A percentile compares a stretch with the other conserved stretches of the same genome.
Evolutionary conservation across 768 basidiomycete genomes (phyloP).

Genomic region (Trametes villosa): DNA sequence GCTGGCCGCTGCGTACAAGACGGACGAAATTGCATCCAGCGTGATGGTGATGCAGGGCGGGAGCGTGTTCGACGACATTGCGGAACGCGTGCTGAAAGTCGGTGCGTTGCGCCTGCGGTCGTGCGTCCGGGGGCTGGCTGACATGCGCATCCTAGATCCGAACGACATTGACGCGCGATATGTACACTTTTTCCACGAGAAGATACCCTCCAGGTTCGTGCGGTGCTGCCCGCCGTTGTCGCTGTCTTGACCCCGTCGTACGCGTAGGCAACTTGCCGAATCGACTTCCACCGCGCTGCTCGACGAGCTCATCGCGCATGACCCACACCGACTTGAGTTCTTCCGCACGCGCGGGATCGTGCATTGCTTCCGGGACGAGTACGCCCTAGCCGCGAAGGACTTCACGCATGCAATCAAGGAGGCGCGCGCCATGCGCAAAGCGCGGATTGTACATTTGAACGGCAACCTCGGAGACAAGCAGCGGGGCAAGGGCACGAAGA

Average conservation of each 20-base stretch:
- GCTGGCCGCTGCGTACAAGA: conserved; percentile 81
- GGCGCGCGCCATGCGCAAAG: conserved; percentile 71
- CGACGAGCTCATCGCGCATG: conserved; percentile 73
- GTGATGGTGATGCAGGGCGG: conserved; percentile 97
- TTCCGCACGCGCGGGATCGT: conserved; percentile 90
- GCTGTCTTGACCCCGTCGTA: conserved; percentile 27
- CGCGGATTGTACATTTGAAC: conserved; percentile 56
- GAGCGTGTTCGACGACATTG: conserved; percentile 91
- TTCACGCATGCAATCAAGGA: conserved; percentile 84
- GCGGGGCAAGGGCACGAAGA: conserved; percentile 52
- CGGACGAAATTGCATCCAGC: conserved; percentile 89
- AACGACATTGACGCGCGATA: conserved; percentile 80
- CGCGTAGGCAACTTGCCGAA: conserved; percentile 77
- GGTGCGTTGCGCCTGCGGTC: conserved; percentile 43
- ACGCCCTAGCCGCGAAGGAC: conserved; percentile 70
- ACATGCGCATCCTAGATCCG: conserved; percentile 56
- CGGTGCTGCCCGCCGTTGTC: background rate
- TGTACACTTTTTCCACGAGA: conserved; percentile 94
- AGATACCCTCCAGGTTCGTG: conserved; percentile 93
- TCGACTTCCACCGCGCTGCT: conserved; percentile 79
- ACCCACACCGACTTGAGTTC: conserved; percentile 83
- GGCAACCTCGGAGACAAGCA: conserved; percentile 42
- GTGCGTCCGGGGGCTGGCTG: background rate
- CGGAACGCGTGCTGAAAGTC: conserved; percentile 78
- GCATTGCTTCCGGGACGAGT: conserved; percentile 88